Conservation (phyloP, 345 rosid species). For the Tarenaya hassleriana region DNA sequence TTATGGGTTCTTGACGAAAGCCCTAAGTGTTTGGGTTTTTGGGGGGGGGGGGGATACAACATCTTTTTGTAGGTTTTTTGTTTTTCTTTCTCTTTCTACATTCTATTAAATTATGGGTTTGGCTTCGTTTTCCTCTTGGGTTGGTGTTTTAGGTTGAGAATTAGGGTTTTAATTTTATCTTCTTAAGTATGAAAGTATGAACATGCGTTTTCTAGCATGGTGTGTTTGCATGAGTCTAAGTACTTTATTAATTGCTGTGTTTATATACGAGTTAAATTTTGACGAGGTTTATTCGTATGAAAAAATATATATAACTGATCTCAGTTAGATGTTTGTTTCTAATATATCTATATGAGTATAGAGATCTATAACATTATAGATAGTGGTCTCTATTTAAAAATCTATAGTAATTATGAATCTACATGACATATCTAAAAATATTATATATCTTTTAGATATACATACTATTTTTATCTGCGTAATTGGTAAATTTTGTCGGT, state of each 20-base stretch:
- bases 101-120: conserved; percentile 13
- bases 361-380: too few species aligned
- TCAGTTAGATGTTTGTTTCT: too few species aligned
- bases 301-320: too few species aligned
- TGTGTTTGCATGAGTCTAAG: conserved; percentile 8
- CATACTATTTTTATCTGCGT: too few species aligned
- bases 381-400: too few species aligned
- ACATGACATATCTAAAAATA: too few species aligned
- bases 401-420: too few species aligned
- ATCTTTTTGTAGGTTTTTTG: conserved; percentile 14
- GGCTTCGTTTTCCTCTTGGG: conserved; percentile 13
- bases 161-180: conserved; percentile 18
- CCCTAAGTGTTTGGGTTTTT: conserved; percentile 22
- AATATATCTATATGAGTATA: too few species aligned
- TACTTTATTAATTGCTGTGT: conserved; percentile 7
- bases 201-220: conserved; percentile 14
- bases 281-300: too few species aligned
- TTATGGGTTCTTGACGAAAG: too few species aligned
- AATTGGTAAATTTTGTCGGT: too few species aligned
- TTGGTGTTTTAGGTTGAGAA: conserved; percentile 14
- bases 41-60: conserved; percentile 11
- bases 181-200: conserved; percentile 14
- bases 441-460: too few species aligned
- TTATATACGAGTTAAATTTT: not conserved
- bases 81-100: not conserved